These are phyloP conservation scores for Solanum clarkiae DNA, from an alignment of 257 asterid species.

Conservation along the genomic window DNA sequence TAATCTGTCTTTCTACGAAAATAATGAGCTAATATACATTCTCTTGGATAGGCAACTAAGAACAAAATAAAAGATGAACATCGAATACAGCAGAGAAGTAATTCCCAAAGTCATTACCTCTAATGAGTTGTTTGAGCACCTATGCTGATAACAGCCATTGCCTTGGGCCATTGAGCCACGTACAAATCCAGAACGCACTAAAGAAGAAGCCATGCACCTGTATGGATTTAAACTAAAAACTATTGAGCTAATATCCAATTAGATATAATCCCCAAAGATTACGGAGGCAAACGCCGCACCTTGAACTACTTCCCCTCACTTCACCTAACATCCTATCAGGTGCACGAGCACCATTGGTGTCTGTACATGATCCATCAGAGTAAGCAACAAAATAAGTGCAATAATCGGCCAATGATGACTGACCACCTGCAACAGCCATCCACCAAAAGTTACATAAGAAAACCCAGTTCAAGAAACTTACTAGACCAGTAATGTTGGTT, in stretches of 20 bases:
- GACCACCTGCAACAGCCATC: constrained; percentile 63
- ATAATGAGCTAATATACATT: background rate
- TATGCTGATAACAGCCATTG: constrained; percentile 87
- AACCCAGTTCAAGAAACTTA: background rate
- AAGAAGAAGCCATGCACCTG: constrained; percentile 91
- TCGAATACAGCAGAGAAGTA: background rate
- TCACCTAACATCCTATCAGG: constrained; percentile 98
- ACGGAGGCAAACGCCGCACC: constrained; percentile 22
- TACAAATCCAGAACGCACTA: constrained; percentile 85
- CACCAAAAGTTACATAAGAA: background rate
- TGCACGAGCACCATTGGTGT: constrained; percentile 84
- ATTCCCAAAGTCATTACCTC: constrained; percentile 46
- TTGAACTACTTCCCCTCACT: constrained; percentile 83
- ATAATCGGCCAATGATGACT: constrained; percentile 97
- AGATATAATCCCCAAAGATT: background rate
- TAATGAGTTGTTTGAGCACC: constrained; percentile 55
- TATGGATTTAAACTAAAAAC: background rate
- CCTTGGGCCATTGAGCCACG: constrained; percentile 88
- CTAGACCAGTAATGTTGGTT: background rate
- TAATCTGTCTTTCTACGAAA: background rate
- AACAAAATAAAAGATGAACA: background rate
- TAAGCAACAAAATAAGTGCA: constrained; percentile 95
- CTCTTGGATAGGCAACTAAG: background rate
- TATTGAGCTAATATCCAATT: background rate
- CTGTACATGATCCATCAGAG: constrained; percentile 98